A percentile compares a stretch with the other conserved stretches of the same genome.
These are phyloP conservation scores for Petunia hybrid DNA, from an alignment of 305 asterid species.

Conservation along the genomic window DNA sequence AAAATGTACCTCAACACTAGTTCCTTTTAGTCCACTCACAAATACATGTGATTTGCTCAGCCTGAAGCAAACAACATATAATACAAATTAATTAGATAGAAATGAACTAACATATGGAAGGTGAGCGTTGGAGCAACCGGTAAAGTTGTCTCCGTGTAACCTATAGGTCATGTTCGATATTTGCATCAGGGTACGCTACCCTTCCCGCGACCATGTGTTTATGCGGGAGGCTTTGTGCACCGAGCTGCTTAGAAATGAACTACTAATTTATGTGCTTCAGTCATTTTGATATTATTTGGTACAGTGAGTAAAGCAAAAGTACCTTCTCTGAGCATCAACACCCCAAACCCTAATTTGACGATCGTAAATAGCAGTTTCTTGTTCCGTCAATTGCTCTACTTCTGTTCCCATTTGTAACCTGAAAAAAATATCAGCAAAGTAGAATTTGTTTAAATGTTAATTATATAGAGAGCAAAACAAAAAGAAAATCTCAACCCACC, in stretches of 20 bases:
- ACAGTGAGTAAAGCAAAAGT: not conserved
- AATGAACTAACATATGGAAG: not conserved
- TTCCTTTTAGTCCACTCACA: slow-evolving; percentile 89
- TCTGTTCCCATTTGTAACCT: slow-evolving; percentile 26
- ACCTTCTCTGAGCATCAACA: slow-evolving; percentile 98
- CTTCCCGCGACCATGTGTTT: not conserved
- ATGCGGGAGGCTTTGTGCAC: not conserved
- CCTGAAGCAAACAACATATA: slow-evolving; percentile 45
- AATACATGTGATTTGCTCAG: slow-evolving; percentile 89
- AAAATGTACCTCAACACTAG: slow-evolving; percentile 73
- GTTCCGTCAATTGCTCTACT: slow-evolving; percentile 72
- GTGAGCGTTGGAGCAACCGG: no score
- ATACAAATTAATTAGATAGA: not conserved
- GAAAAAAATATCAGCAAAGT: slow-evolving; percentile 5
- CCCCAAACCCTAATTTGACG: slow-evolving; percentile 99
- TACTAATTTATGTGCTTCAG: not conserved
- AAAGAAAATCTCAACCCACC: no score
- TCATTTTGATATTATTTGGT: not conserved
- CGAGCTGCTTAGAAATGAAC: no score
- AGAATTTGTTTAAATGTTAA: not conserved
- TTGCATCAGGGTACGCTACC: no score
- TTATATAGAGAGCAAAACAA: no score
- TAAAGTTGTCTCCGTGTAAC: no score
- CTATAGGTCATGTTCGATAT: no score
- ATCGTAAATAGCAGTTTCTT: slow-evolving; percentile 97